A percentile compares a stretch with the other conserved stretches of the same genome.
Conservation (phyloP, 2,329 filamentous ascomycete genomes). For the Bretziella fagacearum region DNA sequence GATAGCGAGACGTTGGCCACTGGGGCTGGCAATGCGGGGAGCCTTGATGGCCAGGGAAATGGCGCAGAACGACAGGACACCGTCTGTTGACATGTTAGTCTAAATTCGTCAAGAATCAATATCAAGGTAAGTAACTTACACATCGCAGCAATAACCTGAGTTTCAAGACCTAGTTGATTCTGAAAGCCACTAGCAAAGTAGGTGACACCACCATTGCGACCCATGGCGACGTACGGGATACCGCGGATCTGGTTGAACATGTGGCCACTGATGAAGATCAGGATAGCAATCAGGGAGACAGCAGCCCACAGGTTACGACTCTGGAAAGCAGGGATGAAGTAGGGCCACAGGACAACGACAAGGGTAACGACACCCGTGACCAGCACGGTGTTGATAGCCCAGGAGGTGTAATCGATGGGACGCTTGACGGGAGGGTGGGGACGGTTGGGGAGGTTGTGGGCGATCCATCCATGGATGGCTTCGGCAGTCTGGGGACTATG, state of each 20-base stretch:
- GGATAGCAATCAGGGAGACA: slow-evolving; percentile 69
- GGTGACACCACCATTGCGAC: slow-evolving; percentile 68
- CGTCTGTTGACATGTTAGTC: slow-evolving; percentile 35
- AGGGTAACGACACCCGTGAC: slow-evolving; percentile 53
- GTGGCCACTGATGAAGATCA: slow-evolving; percentile 88
- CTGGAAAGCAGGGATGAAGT: slow-evolving; percentile 63
- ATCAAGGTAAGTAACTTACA: slow-evolving; percentile 43
- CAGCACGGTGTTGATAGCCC: slow-evolving; percentile 50
- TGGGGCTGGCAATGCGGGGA: slow-evolving; percentile 65
- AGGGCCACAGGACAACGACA: slow-evolving; percentile 55
- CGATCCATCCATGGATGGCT: slow-evolving; percentile 60
- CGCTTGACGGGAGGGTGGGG: slow-evolving; percentile 64
- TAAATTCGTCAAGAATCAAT: background rate
- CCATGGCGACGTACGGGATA: slow-evolving; percentile 75
- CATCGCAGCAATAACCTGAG: slow-evolving; percentile 82
- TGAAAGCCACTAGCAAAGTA: slow-evolving; percentile 90
- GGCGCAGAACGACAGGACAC: slow-evolving; percentile 69
- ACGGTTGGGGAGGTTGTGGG: slow-evolving; percentile 58
- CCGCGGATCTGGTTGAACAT: slow-evolving; percentile 99
- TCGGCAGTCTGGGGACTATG: slow-evolving; percentile 60
- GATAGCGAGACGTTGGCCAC: slow-evolving; percentile 64
- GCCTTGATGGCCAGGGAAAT: slow-evolving; percentile 88
- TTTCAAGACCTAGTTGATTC: slow-evolving; percentile 85
- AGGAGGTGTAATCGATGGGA: slow-evolving; percentile 73
- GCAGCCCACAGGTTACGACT: slow-evolving; percentile 92